A percentile compares a stretch with the other conserved stretches of the same genome.
Conservation (phyloP, 345 rosid genomes). For the Anastatica hierochuntica region DNA sequence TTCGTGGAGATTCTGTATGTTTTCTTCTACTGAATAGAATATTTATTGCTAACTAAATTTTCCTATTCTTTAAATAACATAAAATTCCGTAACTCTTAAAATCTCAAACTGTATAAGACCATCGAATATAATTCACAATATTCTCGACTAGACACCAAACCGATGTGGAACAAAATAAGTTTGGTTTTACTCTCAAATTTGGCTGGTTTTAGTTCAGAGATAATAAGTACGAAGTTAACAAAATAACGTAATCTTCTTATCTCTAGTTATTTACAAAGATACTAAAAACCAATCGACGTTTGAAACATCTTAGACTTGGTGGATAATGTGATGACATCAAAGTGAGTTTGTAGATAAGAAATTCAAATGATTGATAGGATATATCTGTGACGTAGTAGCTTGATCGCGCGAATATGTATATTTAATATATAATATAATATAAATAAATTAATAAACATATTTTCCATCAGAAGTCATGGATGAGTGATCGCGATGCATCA, state of each 20-base stretch:
- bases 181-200: background rate
- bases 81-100: background rate
- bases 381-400: background rate
- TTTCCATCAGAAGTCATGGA: background rate
- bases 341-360: slow-evolving; percentile 11
- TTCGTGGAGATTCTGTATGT: too few species aligned
- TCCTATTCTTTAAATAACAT: too few species aligned
- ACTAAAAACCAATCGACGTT: background rate
- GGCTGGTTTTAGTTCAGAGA: background rate
- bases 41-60: too few species aligned
- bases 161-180: slow-evolving; percentile 1
- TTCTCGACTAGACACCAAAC: slow-evolving; percentile 5
- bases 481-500: slow-evolving; percentile 4
- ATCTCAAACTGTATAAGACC: background rate
- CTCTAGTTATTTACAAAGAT: background rate
- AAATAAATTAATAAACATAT: background rate
- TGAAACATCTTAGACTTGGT: slow-evolving; percentile 3
- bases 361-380: slow-evolving; percentile 3
- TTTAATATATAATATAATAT: background rate
- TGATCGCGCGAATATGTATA: background rate
- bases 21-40: too few species aligned
- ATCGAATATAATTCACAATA: background rate
- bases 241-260: background rate
- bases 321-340: slow-evolving; percentile 3
- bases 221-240: background rate